Evolutionary conservation across 306 rosid species (phyloP).

Genomic region (Lotus japonicus): DNA sequence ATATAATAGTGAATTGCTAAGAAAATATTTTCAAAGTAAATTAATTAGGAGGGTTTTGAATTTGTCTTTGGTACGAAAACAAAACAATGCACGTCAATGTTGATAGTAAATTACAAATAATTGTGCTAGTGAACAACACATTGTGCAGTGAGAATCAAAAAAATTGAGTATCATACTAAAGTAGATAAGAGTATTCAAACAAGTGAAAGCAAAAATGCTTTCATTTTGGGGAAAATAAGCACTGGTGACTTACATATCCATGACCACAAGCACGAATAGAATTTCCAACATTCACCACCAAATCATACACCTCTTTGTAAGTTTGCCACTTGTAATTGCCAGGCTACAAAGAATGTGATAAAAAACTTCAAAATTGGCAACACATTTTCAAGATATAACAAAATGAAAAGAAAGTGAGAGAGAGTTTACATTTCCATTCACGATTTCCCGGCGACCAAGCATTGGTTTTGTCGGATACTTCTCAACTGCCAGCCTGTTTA

Average conservation of each 20-base stretch:
- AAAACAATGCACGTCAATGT: neutral
- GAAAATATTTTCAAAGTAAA: neutral
- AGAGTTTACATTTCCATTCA: constrained; percentile 42
- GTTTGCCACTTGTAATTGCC: constrained; percentile 74
- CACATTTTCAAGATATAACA: neutral
- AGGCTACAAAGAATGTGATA: constrained; percentile 41
- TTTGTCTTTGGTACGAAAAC: neutral
- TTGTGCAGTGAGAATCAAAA: neutral
- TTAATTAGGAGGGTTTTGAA: neutral
- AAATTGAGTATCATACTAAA: too few relatives aligned
- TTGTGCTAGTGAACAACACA: neutral
- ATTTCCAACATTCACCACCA: constrained; percentile 58
- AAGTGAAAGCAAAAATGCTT: neutral
- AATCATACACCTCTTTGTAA: constrained; percentile 58
- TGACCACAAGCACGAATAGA: constrained; percentile 56
- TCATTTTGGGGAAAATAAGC: neutral
- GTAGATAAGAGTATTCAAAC: neutral
- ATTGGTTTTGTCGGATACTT: constrained; percentile 53
- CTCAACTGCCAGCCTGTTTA: constrained; percentile 58
- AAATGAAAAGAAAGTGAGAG: neutral
- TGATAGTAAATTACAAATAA: neutral
- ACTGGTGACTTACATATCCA: constrained; percentile 44
- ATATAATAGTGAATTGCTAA: neutral
- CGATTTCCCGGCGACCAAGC: constrained; percentile 74
- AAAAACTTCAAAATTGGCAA: neutral